phyloP scores from a whole-genome alignment of 352 stramenopile genomes.

The Pythium apleroticum region DNA sequence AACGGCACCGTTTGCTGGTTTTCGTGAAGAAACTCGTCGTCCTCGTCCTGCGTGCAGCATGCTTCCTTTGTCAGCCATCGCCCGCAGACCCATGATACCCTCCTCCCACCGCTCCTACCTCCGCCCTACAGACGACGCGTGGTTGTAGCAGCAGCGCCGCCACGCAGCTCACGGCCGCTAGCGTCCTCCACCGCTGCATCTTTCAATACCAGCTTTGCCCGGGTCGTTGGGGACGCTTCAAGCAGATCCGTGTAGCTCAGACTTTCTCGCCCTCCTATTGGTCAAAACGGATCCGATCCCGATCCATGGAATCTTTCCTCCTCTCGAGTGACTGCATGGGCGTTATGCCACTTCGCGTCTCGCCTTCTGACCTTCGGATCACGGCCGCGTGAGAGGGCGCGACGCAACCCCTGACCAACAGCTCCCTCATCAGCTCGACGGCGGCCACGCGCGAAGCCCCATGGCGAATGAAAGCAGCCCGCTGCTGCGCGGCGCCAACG shows the following conservation, averaged over 20 bases:
- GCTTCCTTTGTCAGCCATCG: not conserved
- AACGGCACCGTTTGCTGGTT: not conserved
- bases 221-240: not conserved
- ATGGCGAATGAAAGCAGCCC: slow-evolving; percentile 56
- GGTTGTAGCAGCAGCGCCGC: not conserved
- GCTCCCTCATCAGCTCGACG: no score
- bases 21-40: not conserved
- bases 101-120: not conserved
- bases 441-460: not conserved
- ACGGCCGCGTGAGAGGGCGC: not conserved
- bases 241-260: not conserved
- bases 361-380: not conserved
- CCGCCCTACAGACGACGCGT: not conserved
- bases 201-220: not conserved
- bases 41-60: not conserved
- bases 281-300: not conserved
- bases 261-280: not conserved
- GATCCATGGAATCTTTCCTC: slow-evolving; percentile 4
- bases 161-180: not conserved
- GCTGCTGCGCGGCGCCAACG: slow-evolving; percentile 39
- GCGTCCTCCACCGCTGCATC: not conserved
- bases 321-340: slow-evolving; percentile 2
- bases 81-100: not conserved
- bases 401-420: not conserved
- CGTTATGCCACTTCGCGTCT: not conserved